Percentiles rank a stretch among this genome's conserved stretches.
phyloP scores from a whole-genome alignment of 257 asterid species.

The Solanum clarkiae region DNA sequence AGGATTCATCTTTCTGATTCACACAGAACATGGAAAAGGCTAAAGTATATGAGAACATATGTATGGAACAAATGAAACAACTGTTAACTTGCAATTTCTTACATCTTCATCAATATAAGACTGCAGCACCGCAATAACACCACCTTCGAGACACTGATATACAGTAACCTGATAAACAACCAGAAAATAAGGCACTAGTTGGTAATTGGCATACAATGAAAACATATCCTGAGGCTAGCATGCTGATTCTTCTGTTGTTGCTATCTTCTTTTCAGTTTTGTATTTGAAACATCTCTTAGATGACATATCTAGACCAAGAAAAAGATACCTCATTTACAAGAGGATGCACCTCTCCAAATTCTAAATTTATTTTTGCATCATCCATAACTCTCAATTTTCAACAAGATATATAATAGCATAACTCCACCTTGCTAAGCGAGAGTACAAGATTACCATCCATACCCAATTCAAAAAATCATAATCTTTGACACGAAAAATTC shows the following conservation, averaged over 20 bases:
- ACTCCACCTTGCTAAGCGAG: background rate
- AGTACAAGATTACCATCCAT: background rate
- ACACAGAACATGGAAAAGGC: slow-evolving; percentile 21
- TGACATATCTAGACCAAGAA: background rate
- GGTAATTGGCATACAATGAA: background rate
- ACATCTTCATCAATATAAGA: slow-evolving; percentile 98
- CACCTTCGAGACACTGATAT: slow-evolving; percentile 77
- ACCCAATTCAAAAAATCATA: background rate
- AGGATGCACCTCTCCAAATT: background rate
- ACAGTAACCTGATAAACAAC: slow-evolving; percentile 66
- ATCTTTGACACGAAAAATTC: background rate
- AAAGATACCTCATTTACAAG: background rate
- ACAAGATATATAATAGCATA: background rate
- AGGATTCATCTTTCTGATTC: slow-evolving; percentile 93
- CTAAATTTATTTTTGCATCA: background rate
- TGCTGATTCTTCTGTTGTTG: background rate
- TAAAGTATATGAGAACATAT: slow-evolving; percentile 11
- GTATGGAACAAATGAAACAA: background rate
- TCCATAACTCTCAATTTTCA: background rate
- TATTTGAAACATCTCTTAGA: background rate
- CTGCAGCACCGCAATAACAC: slow-evolving; percentile 91
- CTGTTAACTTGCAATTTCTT: slow-evolving; percentile 11
- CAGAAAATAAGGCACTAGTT: background rate
- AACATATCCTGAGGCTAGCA: background rate
- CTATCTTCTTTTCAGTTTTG: background rate